Evolutionary conservation across 148 eudicot genomes (phyloP).

Genomic region (Heliamphora exappendiculata): DNA sequence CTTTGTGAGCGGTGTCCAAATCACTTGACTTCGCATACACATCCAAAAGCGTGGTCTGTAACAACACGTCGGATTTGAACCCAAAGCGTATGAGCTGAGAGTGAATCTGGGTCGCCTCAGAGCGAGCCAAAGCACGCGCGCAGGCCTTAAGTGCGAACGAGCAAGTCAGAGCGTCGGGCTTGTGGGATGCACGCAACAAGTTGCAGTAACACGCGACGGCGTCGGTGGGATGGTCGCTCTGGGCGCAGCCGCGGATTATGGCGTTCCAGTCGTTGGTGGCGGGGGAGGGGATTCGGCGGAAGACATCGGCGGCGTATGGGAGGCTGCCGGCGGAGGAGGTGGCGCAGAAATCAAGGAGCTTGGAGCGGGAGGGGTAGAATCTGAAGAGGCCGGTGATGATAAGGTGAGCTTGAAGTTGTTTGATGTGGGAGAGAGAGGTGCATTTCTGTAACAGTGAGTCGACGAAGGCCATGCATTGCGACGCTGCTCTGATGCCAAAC

Average conservation of each 20-base stretch:
- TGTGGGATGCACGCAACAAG: constrained; percentile 35
- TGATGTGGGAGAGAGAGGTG: constrained; percentile 44
- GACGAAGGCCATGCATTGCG: constrained; percentile 29
- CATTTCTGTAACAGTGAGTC: constrained; percentile 39
- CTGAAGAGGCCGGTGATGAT: constrained; percentile 45
- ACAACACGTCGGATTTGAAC: constrained; percentile 38
- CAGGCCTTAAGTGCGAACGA: constrained; percentile 81
- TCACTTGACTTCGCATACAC: constrained; percentile 61
- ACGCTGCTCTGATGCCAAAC: no score
- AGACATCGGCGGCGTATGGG: constrained; percentile 43
- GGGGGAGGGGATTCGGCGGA: constrained; percentile 39
- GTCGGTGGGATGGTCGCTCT: constrained; percentile 31
- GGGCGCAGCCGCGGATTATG: constrained; percentile 63
- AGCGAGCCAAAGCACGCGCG: constrained; percentile 45
- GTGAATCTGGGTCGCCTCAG: constrained; percentile 49
- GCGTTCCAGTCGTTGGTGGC: constrained; percentile 65
- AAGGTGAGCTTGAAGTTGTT: constrained; percentile 64
- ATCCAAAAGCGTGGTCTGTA: constrained; percentile 65
- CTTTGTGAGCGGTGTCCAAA: constrained; percentile 32
- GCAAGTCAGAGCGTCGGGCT: constrained; percentile 75
- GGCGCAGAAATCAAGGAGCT: constrained; percentile 55
- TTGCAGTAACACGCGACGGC: constrained; percentile 36
- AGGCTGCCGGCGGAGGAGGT: constrained; percentile 36
- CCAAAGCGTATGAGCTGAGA: constrained; percentile 44
- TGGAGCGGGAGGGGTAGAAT: constrained; percentile 33